phyloP scores from a whole-genome alignment of 495 filamentous ascomycete genomes.

The Penicillium lagena region DNA sequence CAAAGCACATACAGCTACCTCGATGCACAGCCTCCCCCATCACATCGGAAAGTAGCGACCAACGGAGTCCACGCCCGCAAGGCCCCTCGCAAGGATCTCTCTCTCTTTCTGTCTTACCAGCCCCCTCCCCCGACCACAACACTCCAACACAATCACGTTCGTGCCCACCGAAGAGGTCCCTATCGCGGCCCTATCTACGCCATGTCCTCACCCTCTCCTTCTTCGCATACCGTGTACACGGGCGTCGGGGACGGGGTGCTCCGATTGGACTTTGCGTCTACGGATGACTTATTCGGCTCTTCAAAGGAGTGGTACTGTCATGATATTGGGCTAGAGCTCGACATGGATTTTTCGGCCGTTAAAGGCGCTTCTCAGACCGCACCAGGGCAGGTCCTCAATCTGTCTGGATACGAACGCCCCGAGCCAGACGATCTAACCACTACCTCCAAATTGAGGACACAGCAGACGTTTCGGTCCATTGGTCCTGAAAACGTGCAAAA shows the following conservation, averaged over 20 bases:
- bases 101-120: slow-evolving; percentile 30
- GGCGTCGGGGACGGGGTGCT: slow-evolving; percentile 48
- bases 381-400: slow-evolving; percentile 12
- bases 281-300: slow-evolving; percentile 32
- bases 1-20: slow-evolving; percentile 38
- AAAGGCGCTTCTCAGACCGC: background rate
- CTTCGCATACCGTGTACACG: slow-evolving; percentile 51
- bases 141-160: slow-evolving; percentile 1
- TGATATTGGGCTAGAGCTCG: slow-evolving; percentile 18
- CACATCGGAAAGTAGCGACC: background rate
- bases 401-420: slow-evolving; percentile 39
- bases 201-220: slow-evolving; percentile 49
- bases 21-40: slow-evolving; percentile 12
- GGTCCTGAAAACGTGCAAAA: slow-evolving; percentile 6
- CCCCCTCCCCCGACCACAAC: slow-evolving; percentile 8
- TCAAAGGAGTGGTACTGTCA: slow-evolving; percentile 26
- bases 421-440: slow-evolving; percentile 22
- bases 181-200: slow-evolving; percentile 50
- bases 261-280: slow-evolving; percentile 47
- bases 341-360: background rate
- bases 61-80: background rate
- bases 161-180: slow-evolving; percentile 8
- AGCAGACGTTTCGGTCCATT: slow-evolving; percentile 22
- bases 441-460: slow-evolving; percentile 28
- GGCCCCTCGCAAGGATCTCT: slow-evolving; percentile 26